Base-by-base conservation (phyloP, 371 early-diverging fungal species). In the Vittaforma corneae region DNA sequence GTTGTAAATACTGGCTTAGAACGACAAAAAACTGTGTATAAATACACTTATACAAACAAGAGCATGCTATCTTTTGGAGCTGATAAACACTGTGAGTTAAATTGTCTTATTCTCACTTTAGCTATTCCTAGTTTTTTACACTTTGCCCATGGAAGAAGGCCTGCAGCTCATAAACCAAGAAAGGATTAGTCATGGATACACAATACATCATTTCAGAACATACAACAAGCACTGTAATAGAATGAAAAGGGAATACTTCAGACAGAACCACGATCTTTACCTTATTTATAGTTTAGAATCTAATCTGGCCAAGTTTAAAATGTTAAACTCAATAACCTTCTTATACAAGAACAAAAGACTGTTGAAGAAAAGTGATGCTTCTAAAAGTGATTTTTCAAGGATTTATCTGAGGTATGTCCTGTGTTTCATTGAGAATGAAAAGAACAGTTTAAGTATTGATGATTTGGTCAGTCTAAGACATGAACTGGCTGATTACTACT, bases 331-430 rank as follows among this genome's bases (percentile, higher is more conserved):
- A 20, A 46, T 26, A 1, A 42, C 33, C 48, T 59, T 47, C 55
- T 35, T 70, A 35, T 63, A 62, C 35, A 70, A 58, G 18, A 64
- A 64, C 34, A 11, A 54, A 56, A 55, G 44, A 16, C 37, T 70
- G 42, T 35, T 62, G 9, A 58, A n/a, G 22, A 62, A 40, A 40
- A 6, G 16, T 9, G 16, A 18, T 50, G 22, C 6, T 16, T 50
- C 50, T 11, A 11, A 9, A 20, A 42, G 44, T 2, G 63, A 62
- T 34, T 62, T 62, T 62, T 32, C 32, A 3, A 11, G 14, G 24
- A 53, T 65, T 30, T 65, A 65, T 30, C 44, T 32, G 1, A 32
- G 46, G 5, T 62, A 62, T 52, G 55, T 57, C 5, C 40, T 14
- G 0, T 53, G 62, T 33, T 28, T 67, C 1, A 9, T 60, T 22